phyloP scores from a whole-genome alignment of 2,329 filamentous ascomycete species.

The Dendryphion nanum region DNA sequence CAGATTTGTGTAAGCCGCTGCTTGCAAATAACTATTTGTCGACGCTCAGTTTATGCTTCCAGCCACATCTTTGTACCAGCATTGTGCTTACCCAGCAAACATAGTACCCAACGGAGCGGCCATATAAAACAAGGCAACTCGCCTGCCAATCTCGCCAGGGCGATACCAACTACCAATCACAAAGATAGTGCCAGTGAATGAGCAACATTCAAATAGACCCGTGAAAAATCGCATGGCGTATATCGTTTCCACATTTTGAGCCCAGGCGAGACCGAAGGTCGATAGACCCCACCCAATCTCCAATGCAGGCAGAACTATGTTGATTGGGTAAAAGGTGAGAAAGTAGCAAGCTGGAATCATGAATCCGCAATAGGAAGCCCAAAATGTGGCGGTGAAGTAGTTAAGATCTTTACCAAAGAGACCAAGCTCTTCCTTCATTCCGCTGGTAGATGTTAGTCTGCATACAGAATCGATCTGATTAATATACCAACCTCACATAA shows the following conservation, averaged over 20 bases:
- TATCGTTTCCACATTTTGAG: slow-evolving; percentile 7
- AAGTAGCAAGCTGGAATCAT: slow-evolving; percentile 45
- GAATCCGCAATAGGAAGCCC: slow-evolving; percentile 42
- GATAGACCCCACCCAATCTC: slow-evolving; percentile 22
- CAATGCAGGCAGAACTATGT: slow-evolving; percentile 18
- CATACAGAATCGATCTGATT: background rate
- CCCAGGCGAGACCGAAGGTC: slow-evolving; percentile 22
- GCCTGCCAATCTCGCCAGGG: slow-evolving; percentile 20
- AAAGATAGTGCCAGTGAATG: slow-evolving; percentile 38
- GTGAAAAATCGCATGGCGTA: slow-evolving; percentile 39
- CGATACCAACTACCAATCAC: slow-evolving; percentile 43
- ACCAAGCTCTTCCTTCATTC: slow-evolving; percentile 12
- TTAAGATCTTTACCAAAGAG: slow-evolving; percentile 13
- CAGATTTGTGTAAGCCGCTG: slow-evolving; percentile 22
- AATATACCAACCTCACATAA: slow-evolving; percentile 8
- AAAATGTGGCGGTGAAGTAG: slow-evolving; percentile 19
- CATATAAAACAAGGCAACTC: slow-evolving; percentile 21
- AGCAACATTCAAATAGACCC: slow-evolving; percentile 30
- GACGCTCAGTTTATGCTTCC: no score
- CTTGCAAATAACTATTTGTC: slow-evolving; percentile 28
- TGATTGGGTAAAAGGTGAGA: slow-evolving; percentile 27
- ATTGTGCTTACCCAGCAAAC: slow-evolving; percentile 25
- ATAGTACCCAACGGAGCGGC: slow-evolving; percentile 20
- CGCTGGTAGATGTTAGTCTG: slow-evolving; percentile 1
- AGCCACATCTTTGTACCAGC: no score